Percentiles rank a stretch among this genome's conserved stretches.
Evolutionary conservation across 768 basidiomycete species (phyloP).

Genomic region (Calocera cornea): DNA sequence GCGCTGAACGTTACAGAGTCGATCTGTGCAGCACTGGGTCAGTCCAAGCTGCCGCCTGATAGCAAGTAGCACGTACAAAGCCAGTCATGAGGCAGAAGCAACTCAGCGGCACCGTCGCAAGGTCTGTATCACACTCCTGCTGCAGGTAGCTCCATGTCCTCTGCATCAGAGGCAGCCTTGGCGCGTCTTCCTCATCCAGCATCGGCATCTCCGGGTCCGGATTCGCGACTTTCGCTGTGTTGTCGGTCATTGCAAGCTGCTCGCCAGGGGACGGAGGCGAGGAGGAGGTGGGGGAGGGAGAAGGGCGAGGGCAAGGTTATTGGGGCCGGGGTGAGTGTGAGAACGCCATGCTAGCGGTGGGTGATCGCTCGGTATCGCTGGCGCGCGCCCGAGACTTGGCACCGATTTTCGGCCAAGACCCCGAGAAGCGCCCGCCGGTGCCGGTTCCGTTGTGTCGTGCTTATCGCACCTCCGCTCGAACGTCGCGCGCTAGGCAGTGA

Average conservation of each 20-base stretch:
- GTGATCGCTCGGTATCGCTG: no score
- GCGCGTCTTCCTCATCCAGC: neutral
- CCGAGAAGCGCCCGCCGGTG: no score
- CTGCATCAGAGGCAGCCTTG: neutral
- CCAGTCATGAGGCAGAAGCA: neutral
- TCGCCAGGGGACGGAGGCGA: neutral
- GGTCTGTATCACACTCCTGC: neutral
- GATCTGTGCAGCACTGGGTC: neutral
- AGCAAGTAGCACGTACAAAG: neutral
- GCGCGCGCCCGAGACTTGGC: no score
- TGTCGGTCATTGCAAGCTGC: neutral
- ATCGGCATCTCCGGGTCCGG: neutral
- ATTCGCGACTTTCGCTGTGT: neutral
- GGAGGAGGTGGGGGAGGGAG: neutral
- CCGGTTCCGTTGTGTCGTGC: no score
- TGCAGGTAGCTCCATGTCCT: neutral
- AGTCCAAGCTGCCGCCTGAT: neutral
- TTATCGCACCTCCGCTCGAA: no score
- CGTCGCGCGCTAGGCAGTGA: no score
- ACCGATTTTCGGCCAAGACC: no score
- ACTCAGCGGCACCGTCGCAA: neutral
- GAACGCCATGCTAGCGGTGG: no score
- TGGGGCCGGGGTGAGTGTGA: neutral
- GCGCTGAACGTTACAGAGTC: conserved; percentile 8
- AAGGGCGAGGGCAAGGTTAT: neutral